These are phyloP conservation scores for Pseudisothecium myosuroides DNA, from an alignment of 225 moss, liverwort and hornwort genomes.

Conservation along the genomic window DNA sequence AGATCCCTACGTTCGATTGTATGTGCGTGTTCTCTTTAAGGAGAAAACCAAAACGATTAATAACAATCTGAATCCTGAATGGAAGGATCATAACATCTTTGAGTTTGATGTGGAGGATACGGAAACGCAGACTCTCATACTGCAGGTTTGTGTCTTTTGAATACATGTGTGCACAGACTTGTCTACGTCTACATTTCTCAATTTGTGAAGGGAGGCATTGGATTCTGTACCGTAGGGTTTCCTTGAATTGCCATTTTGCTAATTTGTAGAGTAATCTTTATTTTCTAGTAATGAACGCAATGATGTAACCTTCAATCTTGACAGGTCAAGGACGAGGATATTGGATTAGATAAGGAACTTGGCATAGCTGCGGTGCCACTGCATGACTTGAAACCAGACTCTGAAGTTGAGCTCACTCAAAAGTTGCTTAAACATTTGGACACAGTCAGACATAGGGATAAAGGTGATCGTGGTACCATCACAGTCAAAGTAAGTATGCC, in stretches of 20 bases:
- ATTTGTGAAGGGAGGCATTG: neutral
- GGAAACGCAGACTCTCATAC: conserved; percentile 72
- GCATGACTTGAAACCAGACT: conserved; percentile 43
- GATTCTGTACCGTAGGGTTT: neutral
- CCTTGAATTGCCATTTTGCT: neutral
- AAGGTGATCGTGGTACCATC: conserved; percentile 73
- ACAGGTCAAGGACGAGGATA: conserved; percentile 79
- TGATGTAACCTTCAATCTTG: neutral
- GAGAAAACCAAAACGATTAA: conserved; percentile 36
- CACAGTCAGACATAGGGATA: conserved; percentile 55
- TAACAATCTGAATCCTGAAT: conserved; percentile 63
- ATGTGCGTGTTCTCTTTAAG: conserved; percentile 70
- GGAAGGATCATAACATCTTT: conserved; percentile 51
- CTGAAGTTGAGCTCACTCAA: conserved; percentile 12
- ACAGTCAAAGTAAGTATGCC: conserved; percentile 50
- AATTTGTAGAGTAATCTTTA: neutral
- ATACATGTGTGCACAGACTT: neutral
- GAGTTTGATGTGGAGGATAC: conserved; percentile 75
- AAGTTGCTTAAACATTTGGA: conserved; percentile 50
- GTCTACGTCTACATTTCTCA: neutral
- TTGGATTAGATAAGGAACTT: conserved; percentile 66
- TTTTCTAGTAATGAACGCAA: neutral
- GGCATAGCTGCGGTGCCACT: conserved; percentile 50
- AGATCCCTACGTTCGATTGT: conserved; percentile 80
- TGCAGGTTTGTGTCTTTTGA: conserved; percentile 36